Evolutionary conservation across 1,284 basidiomycete species (phyloP), one percentile per base, ranked within the genome.

Genomic region (Malassezia sympodialis): DNA sequence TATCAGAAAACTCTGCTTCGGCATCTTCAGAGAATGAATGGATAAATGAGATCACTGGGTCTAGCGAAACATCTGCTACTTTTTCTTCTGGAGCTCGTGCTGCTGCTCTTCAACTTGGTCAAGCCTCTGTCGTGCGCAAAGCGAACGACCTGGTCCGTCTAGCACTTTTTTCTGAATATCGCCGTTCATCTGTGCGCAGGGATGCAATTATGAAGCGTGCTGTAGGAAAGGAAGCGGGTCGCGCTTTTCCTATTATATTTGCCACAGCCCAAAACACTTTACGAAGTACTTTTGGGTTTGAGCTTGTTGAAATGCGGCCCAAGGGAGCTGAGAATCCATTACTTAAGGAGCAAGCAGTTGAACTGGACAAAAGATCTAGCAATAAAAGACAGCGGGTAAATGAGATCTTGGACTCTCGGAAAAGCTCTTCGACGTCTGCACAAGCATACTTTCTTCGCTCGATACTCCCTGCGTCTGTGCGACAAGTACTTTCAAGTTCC

Each of bases 91-190:
- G 17, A 21, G 19, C 46, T 8, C 31, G 46, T 4, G 5, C 15
- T 14, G 34, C 34, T 15, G 46, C 46, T 24, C 24, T 10, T 23
- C 14, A 35, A 24, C 12, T 49, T 24, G 46, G 46, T n/a, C 23
- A 49, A 49, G 24, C 32, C 14, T 4, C 4, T 17, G 19, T 49
- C 8, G 21, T 15, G 19, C 17, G 24, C 34, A 64, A 55, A 41
- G 51, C 49, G 1, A 42, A 48, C n/a, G 64, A 66, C 12, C 48
- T 66, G 17, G 60, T 62, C 10, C 53, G 64, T 2, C 15, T 64
- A n/a, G 60, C 64, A n/a, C 49, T 66, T 8, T 62, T 60, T n/a
- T 28, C 39, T 23, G 64, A 66, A 37, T 58, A 58, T 43, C 45
- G 49, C 14, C 45, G 62, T 5, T 44, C 28, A 0, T 26, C 64